Percentiles rank a stretch among this genome's conserved stretches.
These are phyloP conservation scores for Fusarium buharicum DNA, from an alignment of 2,329 filamentous ascomycete genomes.

Conservation along the genomic window DNA sequence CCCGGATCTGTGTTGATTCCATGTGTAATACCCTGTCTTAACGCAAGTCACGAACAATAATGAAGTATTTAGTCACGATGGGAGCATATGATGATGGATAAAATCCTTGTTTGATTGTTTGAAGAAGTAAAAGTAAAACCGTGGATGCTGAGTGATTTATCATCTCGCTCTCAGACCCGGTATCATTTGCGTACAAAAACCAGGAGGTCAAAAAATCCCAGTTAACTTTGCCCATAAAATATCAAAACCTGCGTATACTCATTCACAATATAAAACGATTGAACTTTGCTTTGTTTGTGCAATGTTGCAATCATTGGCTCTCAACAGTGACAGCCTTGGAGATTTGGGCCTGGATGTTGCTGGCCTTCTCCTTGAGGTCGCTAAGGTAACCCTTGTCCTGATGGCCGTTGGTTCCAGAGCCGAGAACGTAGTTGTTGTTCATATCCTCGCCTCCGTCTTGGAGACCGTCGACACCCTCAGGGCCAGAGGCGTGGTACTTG, in stretches of 20 bases:
- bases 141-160: conserved; percentile 37
- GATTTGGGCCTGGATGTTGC: conserved; percentile 15
- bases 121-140: conserved; percentile 28
- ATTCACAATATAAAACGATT: not conserved
- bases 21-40: too few relatives aligned
- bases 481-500: conserved; percentile 29
- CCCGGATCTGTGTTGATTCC: too few relatives aligned
- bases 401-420: conserved; percentile 11
- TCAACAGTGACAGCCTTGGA: conserved; percentile 29
- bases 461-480: conserved; percentile 36
- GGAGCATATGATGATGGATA: not conserved
- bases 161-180: conserved; percentile 35
- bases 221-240: not conserved
- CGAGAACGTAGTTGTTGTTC: conserved; percentile 22
- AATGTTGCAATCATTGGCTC: conserved; percentile 2
- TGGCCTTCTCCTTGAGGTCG: conserved; percentile 34
- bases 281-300: not conserved
- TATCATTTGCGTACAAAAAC: conserved; percentile 19
- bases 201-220: not conserved
- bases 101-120: conserved; percentile 17
- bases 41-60: not conserved
- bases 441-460: conserved; percentile 25
- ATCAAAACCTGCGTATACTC: conserved; percentile 8
- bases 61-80: not conserved
- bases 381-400: conserved; percentile 16